Evolutionary conservation across 495 filamentous ascomycete species (phyloP).

Genomic region (Neurospora sp.): DNA sequence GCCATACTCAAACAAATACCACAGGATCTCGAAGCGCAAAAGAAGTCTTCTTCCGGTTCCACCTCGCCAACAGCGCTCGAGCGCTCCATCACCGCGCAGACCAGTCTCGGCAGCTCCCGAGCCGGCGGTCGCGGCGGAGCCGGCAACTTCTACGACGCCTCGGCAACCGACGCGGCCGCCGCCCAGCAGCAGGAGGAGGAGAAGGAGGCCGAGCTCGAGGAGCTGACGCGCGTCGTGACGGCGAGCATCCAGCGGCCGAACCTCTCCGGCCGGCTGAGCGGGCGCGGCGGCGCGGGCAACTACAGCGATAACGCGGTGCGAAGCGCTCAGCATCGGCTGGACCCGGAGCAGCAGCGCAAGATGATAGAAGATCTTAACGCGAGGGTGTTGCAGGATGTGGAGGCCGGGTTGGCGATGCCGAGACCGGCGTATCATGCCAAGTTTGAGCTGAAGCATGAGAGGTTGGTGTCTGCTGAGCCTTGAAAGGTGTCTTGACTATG

Average conservation of each 20-base stretch:
- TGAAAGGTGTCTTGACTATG: background rate
- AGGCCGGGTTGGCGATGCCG: conserved; percentile 31
- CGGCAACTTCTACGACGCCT: conserved; percentile 44
- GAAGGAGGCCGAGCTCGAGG: conserved; percentile 8
- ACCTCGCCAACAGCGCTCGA: background rate
- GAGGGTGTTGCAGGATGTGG: conserved; percentile 34
- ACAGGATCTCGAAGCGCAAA: conserved; percentile 38
- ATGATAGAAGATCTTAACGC: conserved; percentile 22
- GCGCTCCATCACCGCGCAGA: background rate
- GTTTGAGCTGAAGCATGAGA: conserved; percentile 13
- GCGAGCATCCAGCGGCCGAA: conserved; percentile 12
- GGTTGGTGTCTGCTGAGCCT: conserved; percentile 1
- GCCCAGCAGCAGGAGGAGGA: too few relatives aligned
- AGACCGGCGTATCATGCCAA: conserved; percentile 20
- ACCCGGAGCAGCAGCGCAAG: conserved; percentile 20
- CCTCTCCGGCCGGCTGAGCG: conserved; percentile 15
- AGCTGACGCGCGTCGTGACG: conserved; percentile 11
- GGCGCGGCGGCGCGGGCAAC: conserved; percentile 53
- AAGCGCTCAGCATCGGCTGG: conserved; percentile 10
- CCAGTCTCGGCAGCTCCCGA: background rate
- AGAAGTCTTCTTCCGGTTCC: conserved; percentile 5
- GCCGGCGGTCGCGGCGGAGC: conserved; percentile 45
- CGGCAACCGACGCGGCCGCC: conserved; percentile 11
- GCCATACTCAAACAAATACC: background rate
- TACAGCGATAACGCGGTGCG: conserved; percentile 24